A percentile compares a stretch with the other conserved stretches of the same genome.
These are phyloP conservation scores for Oryza brachyantha DNA, from an alignment of 176 grass and related monocot genomes.

Conservation along the genomic window DNA sequence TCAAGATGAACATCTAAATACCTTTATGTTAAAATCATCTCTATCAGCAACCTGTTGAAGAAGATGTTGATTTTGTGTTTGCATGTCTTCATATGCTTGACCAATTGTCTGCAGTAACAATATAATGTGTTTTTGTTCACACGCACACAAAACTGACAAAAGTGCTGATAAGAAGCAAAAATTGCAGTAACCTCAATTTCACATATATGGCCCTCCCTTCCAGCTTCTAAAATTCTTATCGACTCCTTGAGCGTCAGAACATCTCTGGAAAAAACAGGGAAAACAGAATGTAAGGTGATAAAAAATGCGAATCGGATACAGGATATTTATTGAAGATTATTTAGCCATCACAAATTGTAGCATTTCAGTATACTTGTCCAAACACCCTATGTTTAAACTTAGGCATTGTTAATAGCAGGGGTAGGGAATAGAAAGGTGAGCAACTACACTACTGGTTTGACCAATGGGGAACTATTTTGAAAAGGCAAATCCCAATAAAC, in stretches of 20 bases:
- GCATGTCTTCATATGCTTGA: constrained; percentile 73
- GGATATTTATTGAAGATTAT: not conserved
- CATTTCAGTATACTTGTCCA: too few species aligned
- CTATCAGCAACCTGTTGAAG: constrained; percentile 81
- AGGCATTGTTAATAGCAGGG: constrained; percentile 7
- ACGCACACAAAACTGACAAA: constrained; percentile 1
- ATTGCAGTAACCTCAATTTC: constrained; percentile 80
- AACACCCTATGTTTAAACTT: too few species aligned
- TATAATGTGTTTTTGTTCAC: constrained; percentile 24
- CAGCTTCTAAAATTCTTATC: constrained; percentile 83
- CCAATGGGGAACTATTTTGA: not conserved
- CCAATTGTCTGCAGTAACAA: constrained; percentile 67
- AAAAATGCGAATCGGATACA: constrained; percentile 6
- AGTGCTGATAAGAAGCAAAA: not conserved
- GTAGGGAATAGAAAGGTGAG: not conserved
- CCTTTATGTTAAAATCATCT: constrained; percentile 91
- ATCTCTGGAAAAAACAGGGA: constrained; percentile 79
- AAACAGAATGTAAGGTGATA: constrained; percentile 22
- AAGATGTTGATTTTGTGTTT: constrained; percentile 81
- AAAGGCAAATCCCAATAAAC: not conserved
- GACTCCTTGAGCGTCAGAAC: constrained; percentile 75
- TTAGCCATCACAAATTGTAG: too few species aligned
- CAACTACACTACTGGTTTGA: not conserved
- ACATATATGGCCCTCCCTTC: constrained; percentile 79
- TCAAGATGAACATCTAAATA: constrained; percentile 16